Percentiles rank a stretch among this genome's conserved stretches.
Evolutionary conservation across 1,284 basidiomycete species (phyloP).

Genomic region (Leucoagaricus sp.): DNA sequence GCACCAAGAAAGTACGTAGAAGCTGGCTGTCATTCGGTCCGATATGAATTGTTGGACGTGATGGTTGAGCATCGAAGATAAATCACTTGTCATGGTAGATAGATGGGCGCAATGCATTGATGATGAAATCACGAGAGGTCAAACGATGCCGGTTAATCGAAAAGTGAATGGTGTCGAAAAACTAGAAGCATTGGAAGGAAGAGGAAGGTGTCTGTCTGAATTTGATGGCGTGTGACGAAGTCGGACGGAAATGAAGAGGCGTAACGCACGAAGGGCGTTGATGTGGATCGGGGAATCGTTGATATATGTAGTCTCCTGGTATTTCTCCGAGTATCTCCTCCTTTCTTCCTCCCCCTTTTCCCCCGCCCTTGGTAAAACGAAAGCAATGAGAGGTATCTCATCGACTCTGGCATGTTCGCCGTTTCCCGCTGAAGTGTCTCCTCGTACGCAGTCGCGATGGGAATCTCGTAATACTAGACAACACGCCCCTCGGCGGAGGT

Average conservation of each 20-base stretch:
- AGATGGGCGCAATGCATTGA: not conserved
- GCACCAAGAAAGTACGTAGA: not conserved
- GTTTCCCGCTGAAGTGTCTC: conserved; percentile 7
- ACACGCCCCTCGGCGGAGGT: conserved; percentile 1
- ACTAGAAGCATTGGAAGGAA: not conserved
- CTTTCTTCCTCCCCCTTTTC: not conserved
- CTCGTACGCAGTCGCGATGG: conserved; percentile 4
- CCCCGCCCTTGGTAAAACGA: not conserved
- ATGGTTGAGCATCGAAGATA: not conserved
- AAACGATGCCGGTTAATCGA: not conserved
- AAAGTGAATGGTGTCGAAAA: not conserved
- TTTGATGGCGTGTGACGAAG: not conserved
- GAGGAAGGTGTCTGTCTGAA: not conserved
- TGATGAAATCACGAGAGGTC: not conserved
- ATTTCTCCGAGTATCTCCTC: not conserved
- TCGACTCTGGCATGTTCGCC: conserved; percentile 14
- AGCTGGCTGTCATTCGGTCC: not conserved
- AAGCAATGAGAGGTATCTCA: not conserved
- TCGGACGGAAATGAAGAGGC: conserved; percentile 1
- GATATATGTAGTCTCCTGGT: not conserved
- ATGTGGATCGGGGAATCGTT: not conserved
- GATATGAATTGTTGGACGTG: not conserved
- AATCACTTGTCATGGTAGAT: not conserved
- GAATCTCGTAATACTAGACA: not conserved
- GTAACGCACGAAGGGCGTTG: not conserved